phyloP scores from a whole-genome alignment of 768 basidiomycete species.

The Baorangia bicolor region DNA sequence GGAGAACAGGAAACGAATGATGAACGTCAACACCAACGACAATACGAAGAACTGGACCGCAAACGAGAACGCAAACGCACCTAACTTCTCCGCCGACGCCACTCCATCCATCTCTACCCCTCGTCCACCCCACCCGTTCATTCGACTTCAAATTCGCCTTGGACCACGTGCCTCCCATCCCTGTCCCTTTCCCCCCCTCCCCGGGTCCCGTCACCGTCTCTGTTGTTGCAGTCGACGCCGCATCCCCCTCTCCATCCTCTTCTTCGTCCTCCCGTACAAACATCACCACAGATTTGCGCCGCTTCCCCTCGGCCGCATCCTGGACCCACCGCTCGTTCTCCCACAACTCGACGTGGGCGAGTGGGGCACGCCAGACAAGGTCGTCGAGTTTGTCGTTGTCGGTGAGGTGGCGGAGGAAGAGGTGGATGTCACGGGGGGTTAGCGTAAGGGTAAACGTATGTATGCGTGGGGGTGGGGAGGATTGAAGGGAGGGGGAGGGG shows the following conservation, averaged over 20 bases:
- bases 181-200: neutral
- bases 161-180: conserved; percentile 9
- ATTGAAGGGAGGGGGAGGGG: neutral
- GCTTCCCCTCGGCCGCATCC: conserved; percentile 3
- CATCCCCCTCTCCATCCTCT: conserved; percentile 2
- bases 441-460: conserved; percentile 15
- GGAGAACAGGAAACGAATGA: neutral
- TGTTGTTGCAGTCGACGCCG: neutral
- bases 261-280: conserved; percentile 13
- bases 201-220: neutral
- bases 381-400: conserved; percentile 70
- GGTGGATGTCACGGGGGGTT: conserved; percentile 24
- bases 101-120: conserved; percentile 16
- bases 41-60: neutral
- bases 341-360: conserved; percentile 70
- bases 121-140: conserved; percentile 10
- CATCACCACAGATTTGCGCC: conserved; percentile 1
- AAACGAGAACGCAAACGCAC: neutral
- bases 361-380: conserved; percentile 60
- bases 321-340: conserved; percentile 72
- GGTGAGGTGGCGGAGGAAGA: conserved; percentile 39
- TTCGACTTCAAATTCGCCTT: conserved; percentile 11
- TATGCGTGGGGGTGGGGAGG: neutral
- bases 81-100: conserved; percentile 12
- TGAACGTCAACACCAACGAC: neutral